Percentiles rank a stretch among this genome's conserved stretches.
Conservation (phyloP, 352 stramenopile genomes). For the Globisporangium splendens region DNA sequence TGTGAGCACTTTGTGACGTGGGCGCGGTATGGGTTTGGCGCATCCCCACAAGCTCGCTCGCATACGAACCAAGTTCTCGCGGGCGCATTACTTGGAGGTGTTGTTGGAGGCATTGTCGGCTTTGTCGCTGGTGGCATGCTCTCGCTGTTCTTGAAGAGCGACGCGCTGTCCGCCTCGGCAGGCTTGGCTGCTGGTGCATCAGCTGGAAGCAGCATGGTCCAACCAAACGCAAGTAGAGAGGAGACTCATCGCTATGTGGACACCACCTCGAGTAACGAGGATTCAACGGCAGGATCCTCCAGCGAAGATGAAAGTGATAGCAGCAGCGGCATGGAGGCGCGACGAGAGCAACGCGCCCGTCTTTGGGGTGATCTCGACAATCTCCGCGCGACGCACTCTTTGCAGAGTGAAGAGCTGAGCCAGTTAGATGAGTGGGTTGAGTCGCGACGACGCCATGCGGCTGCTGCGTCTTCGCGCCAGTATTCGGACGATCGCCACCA, state of each 20-base stretch:
- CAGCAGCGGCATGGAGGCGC: slow-evolving; percentile 5
- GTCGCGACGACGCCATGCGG: slow-evolving; percentile 24
- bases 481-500: slow-evolving; percentile 53
- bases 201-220: slow-evolving; percentile 1
- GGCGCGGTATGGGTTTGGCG: slow-evolving; percentile 51
- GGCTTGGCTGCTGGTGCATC: slow-evolving; percentile 13
- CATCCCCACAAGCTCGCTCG: slow-evolving; percentile 53
- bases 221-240: slow-evolving; percentile 15
- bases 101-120: slow-evolving; percentile 51
- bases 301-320: slow-evolving; percentile 6
- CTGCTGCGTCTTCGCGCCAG: slow-evolving; percentile 27
- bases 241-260: slow-evolving; percentile 9
- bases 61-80: slow-evolving; percentile 62
- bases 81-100: slow-evolving; percentile 52
- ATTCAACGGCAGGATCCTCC: background rate
- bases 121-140: slow-evolving; percentile 57
- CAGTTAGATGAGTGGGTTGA: slow-evolving; percentile 51
- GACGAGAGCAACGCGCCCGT: slow-evolving; percentile 25
- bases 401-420: slow-evolving; percentile 32
- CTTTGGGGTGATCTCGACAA: slow-evolving; percentile 37
- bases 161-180: slow-evolving; percentile 44
- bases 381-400: slow-evolving; percentile 8
- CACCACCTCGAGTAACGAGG: background rate
- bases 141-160: slow-evolving; percentile 59
- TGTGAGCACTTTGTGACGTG: slow-evolving; percentile 82